A percentile compares a stretch with the other conserved stretches of the same genome.
These are phyloP conservation scores for Rostrohypoxylon terebratum DNA, from an alignment of 495 filamentous ascomycete species.

Conservation along the genomic window DNA sequence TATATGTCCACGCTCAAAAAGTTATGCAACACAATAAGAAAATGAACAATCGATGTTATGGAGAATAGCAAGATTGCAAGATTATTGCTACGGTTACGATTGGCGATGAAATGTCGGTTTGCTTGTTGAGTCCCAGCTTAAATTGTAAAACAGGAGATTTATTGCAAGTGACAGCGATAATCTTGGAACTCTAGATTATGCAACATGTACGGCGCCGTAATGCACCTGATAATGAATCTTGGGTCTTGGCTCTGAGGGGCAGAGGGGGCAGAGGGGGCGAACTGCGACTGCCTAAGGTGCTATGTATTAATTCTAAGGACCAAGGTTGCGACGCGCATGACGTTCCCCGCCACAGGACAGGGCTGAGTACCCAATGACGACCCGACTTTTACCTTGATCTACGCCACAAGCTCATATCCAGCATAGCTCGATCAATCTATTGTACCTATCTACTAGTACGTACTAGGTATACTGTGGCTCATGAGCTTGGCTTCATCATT, in stretches of 20 bases:
- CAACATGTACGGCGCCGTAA: conserved; percentile 6
- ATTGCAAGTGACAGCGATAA: conserved; percentile 24
- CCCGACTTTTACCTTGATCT: conserved; percentile 9
- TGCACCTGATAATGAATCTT: conserved; percentile 20
- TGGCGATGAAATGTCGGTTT: conserved; percentile 4
- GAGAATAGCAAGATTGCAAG: conserved; percentile 8
- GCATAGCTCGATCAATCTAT: not conserved
- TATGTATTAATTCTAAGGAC: conserved; percentile 1
- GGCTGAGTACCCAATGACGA: conserved; percentile 13
- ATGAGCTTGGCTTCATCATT: conserved; percentile 2
- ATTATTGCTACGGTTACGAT: conserved; percentile 14
- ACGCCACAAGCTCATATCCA: conserved; percentile 16
- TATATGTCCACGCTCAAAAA: not conserved
- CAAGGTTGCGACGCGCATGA: conserved; percentile 47
- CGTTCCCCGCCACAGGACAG: conserved; percentile 41
- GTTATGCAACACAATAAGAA: conserved; percentile 1
- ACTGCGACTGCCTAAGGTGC: conserved; percentile 1
- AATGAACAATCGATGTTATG: conserved; percentile 10
- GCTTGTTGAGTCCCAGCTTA: conserved; percentile 12
- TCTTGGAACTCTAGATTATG: conserved; percentile 31
- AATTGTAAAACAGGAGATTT: conserved; percentile 35
- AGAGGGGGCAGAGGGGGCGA: conserved; percentile 44
- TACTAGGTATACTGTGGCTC: conserved; percentile 2
- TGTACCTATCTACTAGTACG: too few relatives aligned
- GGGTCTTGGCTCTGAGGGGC: not conserved